Conservation (phyloP, 495 filamentous ascomycete genomes). For the Chaetomium fimeti region DNA sequence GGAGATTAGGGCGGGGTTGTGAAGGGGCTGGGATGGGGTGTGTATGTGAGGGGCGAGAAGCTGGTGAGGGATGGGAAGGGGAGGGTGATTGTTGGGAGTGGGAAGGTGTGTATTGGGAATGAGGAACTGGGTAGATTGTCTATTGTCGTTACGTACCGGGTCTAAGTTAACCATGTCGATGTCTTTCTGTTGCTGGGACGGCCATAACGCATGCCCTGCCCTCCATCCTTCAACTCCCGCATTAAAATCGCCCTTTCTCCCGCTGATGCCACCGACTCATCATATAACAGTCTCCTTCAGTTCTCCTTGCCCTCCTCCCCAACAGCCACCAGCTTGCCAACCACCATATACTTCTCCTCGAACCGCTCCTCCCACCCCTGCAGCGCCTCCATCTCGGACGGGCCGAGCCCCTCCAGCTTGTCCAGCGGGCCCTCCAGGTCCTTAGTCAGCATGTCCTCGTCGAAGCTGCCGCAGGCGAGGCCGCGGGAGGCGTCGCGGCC, state of each 20-base stretch:
- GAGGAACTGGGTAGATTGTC: not conserved
- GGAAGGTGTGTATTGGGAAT: not conserved
- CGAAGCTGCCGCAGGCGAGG: slow-evolving; percentile 88
- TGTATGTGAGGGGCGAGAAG: not conserved
- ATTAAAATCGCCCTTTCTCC: not conserved
- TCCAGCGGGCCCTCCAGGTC: slow-evolving; percentile 86
- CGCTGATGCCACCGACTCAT: not conserved
- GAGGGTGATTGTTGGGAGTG: no score
- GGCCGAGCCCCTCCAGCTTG: slow-evolving; percentile 67
- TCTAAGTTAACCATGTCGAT: not conserved
- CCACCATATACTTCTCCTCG: slow-evolving; percentile 87
- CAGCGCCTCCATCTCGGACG: slow-evolving; percentile 78
- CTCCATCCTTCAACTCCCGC: not conserved
- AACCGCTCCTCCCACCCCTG: slow-evolving; percentile 92
- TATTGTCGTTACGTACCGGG: not conserved
- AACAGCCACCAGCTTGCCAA: slow-evolving; percentile 75
- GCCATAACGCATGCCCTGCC: not conserved
- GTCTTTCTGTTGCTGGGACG: not conserved
- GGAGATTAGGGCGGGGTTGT: slow-evolving; percentile 10
- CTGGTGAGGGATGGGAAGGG: no score
- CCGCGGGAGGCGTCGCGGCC: slow-evolving; percentile 92
- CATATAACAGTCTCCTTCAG: not conserved
- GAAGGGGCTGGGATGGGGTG: not conserved
- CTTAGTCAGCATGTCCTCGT: slow-evolving; percentile 93
- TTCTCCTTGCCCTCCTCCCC: slow-evolving; percentile 35